Evolutionary conservation across 2,329 filamentous ascomycete genomes (phyloP).

Genomic region (Fusarium sp.): DNA sequence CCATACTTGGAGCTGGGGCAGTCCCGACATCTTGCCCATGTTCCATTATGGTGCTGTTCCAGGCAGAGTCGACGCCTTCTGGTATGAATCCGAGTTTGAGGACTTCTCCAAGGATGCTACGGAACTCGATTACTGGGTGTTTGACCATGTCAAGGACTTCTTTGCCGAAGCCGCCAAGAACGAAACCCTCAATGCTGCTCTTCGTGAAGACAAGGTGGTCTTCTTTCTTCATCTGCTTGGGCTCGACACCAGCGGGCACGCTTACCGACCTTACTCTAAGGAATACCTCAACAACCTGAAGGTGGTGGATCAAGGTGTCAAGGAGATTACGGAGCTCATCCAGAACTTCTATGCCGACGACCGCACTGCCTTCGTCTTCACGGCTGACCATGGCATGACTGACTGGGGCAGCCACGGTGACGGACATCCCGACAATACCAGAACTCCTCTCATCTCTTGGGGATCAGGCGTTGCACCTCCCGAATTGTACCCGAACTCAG

Average conservation of each 20-base stretch:
- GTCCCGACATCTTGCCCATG: slow-evolving; percentile 97
- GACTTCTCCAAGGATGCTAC: slow-evolving; percentile 89
- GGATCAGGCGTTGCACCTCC: slow-evolving; percentile 90
- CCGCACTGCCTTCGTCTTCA: slow-evolving; percentile 95
- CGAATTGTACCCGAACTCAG: slow-evolving; percentile 62
- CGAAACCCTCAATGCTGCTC: slow-evolving; percentile 75
- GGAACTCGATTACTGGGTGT: slow-evolving; percentile 92
- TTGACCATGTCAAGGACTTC: slow-evolving; percentile 89
- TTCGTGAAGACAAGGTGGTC: slow-evolving; percentile 87
- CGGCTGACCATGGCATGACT: slow-evolving; percentile 98
- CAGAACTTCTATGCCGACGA: slow-evolving; percentile 87
- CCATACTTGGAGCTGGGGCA: slow-evolving; percentile 99
- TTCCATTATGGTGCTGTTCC: slow-evolving; percentile 93
- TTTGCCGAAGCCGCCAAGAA: slow-evolving; percentile 86
- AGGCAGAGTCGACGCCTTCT: slow-evolving; percentile 87
- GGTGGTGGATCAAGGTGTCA: slow-evolving; percentile 89
- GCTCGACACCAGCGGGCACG: slow-evolving; percentile 90
- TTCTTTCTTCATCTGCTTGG: slow-evolving; percentile 97
- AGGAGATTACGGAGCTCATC: slow-evolving; percentile 84
- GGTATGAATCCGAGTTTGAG: slow-evolving; percentile 86
- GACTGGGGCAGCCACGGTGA: slow-evolving; percentile 99
- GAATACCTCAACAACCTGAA: slow-evolving; percentile 97
- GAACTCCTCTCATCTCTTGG: slow-evolving; percentile 93
- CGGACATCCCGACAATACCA: slow-evolving; percentile 95
- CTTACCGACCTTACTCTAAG: slow-evolving; percentile 89